These are phyloP conservation scores for Elongisporangium senticosum DNA, from an alignment of 352 stramenopile genomes.

Conservation along the genomic window DNA sequence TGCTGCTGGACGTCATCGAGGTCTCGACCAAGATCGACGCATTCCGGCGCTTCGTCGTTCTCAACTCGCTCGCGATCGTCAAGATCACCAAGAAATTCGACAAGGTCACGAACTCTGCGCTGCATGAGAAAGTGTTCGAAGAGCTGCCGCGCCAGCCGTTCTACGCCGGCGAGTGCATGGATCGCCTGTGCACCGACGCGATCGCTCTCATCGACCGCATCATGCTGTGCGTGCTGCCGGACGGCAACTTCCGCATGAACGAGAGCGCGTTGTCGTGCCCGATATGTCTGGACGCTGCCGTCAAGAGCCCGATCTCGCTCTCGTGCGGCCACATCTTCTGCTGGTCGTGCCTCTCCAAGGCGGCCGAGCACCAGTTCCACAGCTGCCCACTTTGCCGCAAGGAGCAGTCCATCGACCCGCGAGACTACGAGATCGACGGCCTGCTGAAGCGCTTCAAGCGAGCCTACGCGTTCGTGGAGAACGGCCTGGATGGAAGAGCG, in stretches of 20 bases:
- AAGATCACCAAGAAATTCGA: conserved; percentile 85
- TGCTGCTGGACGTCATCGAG: conserved; percentile 55
- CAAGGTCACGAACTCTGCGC: conserved; percentile 25
- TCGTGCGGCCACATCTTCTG: conserved; percentile 74
- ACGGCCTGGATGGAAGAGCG: conserved; percentile 36
- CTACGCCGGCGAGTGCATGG: conserved; percentile 51
- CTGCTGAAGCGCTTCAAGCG: conserved; percentile 74
- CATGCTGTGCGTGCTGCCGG: conserved; percentile 64
- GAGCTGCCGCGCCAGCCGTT: conserved; percentile 61
- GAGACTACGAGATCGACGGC: conserved; percentile 76
- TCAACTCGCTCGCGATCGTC: conserved; percentile 74
- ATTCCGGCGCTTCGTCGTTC: conserved; percentile 70
- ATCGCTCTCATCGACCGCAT: conserved; percentile 51
- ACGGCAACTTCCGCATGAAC: conserved; percentile 57
- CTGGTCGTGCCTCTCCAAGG: conserved; percentile 74
- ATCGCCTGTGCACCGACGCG: conserved; percentile 44
- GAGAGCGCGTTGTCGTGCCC: conserved; percentile 44
- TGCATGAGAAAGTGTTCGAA: conserved; percentile 36
- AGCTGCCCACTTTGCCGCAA: conserved; percentile 68
- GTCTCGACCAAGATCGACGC: conserved; percentile 60
- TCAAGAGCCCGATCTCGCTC: conserved; percentile 69
- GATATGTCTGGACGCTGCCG: conserved; percentile 57
- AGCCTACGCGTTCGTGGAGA: conserved; percentile 57
- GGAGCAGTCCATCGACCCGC: conserved; percentile 68
- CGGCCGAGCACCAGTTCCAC: conserved; percentile 65